Percentiles rank a stretch among this genome's conserved stretches.
phyloP scores from a whole-genome alignment of 2,329 filamentous ascomycete species.

The Epichloe festucae region DNA sequence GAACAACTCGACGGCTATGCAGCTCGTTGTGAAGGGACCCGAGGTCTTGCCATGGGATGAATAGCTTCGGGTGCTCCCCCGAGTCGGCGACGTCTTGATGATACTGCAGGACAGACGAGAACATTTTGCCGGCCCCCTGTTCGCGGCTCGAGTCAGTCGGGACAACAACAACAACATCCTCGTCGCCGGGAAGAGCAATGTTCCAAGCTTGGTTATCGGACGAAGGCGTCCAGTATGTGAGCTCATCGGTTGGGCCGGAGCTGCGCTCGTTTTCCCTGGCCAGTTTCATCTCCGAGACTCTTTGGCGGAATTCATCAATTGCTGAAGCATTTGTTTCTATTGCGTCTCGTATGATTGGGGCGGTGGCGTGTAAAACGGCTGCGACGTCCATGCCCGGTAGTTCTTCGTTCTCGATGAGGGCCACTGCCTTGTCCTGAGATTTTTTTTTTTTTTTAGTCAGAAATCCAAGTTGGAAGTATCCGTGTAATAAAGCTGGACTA shows the following conservation, averaged over 20 bases:
- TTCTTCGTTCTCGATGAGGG: neutral
- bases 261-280: neutral
- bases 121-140: no score
- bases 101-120: neutral
- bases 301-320: neutral
- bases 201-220: neutral
- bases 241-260: neutral
- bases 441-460: neutral
- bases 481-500: no score
- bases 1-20: slow-evolving; percentile 12
- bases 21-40: neutral
- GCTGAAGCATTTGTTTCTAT: neutral
- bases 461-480: neutral
- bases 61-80: slow-evolving; percentile 1
- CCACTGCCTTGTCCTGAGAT: neutral
- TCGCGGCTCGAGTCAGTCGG: neutral
- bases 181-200: neutral
- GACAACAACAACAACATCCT: neutral
- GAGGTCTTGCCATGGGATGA: neutral
- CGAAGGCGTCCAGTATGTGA: neutral
- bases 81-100: slow-evolving; percentile 2
- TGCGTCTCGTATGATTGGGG: neutral
- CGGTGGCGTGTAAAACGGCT: neutral
- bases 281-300: neutral
- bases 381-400: neutral